These are phyloP conservation scores for Solanum tarijense DNA, from an alignment of 257 asterid genomes.

Conservation along the genomic window DNA sequence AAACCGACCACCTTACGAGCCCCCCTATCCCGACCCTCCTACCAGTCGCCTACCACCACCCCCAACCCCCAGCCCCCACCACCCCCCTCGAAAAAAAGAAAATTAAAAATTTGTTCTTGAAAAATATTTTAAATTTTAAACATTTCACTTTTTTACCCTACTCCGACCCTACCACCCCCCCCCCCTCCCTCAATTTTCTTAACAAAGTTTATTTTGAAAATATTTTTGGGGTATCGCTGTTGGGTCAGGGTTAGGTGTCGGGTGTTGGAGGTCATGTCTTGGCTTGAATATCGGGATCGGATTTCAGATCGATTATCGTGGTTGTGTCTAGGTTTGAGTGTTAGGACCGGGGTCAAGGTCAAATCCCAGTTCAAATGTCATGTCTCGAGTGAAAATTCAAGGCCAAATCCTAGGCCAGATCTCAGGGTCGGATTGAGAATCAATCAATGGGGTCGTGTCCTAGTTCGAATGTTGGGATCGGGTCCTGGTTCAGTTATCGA, in stretches of 20 bases:
- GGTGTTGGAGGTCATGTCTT: background rate
- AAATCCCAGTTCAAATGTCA: too few species aligned
- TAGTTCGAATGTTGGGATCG: background rate
- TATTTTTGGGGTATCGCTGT: background rate
- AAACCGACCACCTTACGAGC: too few species aligned
- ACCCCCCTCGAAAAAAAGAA: too few species aligned
- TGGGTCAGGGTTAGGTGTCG: background rate
- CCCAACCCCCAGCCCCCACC: too few species aligned
- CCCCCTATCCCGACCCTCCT: background rate
- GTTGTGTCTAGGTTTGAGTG: too few species aligned
- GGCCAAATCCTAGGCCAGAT: background rate
- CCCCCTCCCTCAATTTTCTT: too few species aligned
- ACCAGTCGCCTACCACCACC: background rate
- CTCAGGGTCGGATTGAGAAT: background rate
- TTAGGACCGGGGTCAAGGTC: too few species aligned
- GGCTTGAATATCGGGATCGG: background rate
- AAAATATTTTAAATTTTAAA: too few species aligned
- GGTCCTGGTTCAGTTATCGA: background rate
- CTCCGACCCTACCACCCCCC: background rate
- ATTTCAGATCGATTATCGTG: too few species aligned
- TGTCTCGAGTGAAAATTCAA: too few species aligned
- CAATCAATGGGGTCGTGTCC: background rate
- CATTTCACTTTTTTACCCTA: background rate
- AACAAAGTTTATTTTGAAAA: background rate
- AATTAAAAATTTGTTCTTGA: too few species aligned